Evolutionary conservation across 2,329 filamentous ascomycete species (phyloP).

Genomic region (Diplodia sapinea): DNA sequence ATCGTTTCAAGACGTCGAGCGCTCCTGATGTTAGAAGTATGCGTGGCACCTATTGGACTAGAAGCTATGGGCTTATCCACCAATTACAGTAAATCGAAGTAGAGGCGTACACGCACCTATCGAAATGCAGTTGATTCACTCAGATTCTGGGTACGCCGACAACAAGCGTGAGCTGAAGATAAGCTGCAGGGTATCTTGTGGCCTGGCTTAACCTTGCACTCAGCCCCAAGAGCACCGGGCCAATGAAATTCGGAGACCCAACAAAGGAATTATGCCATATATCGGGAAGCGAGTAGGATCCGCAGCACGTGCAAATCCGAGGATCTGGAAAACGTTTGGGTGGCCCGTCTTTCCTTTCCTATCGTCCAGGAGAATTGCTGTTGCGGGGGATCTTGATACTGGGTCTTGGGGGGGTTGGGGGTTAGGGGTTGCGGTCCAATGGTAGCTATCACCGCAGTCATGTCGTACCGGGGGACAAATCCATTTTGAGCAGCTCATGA

Average conservation of each 20-base stretch:
- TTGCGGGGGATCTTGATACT: neutral
- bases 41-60: neutral
- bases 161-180: neutral
- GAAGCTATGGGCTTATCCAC: constrained; percentile 6
- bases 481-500: neutral
- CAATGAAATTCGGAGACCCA: neutral
- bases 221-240: neutral
- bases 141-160: neutral
- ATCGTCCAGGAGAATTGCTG: neutral
- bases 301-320: neutral
- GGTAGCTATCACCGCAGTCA: neutral
- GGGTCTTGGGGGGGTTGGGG: neutral
- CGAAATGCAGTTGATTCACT: neutral
- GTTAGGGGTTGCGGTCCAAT: neutral
- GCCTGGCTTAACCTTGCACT: neutral
- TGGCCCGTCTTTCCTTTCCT: no score
- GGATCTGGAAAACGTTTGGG: neutral
- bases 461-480: neutral
- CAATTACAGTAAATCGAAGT: neutral
- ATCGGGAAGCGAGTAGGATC: neutral
- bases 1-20: neutral
- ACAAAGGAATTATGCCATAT: neutral
- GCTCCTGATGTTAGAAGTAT: constrained; percentile 2
- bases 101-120: neutral
- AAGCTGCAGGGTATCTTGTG: neutral